A percentile compares a stretch with the other conserved stretches of the same genome.
Evolutionary conservation across 495 filamentous ascomycete genomes (phyloP).

Genomic region (Tuber microsphaerosporum): DNA sequence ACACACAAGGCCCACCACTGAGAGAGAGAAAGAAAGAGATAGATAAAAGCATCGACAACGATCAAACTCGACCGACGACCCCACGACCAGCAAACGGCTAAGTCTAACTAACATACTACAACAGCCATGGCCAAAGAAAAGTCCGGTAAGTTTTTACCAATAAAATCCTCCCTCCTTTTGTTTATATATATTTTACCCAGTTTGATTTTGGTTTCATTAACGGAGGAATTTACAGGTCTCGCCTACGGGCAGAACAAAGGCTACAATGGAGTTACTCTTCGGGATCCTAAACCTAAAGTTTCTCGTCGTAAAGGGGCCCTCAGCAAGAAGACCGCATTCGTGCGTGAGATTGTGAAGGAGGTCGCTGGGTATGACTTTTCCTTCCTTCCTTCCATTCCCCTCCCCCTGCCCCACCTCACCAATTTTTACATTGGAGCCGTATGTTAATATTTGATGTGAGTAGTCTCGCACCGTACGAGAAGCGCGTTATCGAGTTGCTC

Average conservation of each 20-base stretch:
- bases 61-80: neutral
- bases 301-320: conserved; percentile 84
- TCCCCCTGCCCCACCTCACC: neutral
- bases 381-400: neutral
- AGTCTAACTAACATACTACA: conserved; percentile 29
- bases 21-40: neutral
- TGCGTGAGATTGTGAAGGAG: conserved; percentile 90
- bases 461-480: conserved; percentile 89
- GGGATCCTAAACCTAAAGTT: conserved; percentile 75
- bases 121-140: conserved; percentile 18
- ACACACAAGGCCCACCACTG: neutral
- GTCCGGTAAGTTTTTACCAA: conserved; percentile 21
- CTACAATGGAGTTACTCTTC: conserved; percentile 79
- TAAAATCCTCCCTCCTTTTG: neutral
- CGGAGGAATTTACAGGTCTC: conserved; percentile 50
- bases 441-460: conserved; percentile 6
- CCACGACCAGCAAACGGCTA: neutral
- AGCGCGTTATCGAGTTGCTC: conserved; percentile 95
- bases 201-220: conserved; percentile 13
- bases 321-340: conserved; percentile 88
- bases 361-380: conserved; percentile 64
- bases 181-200: too few species aligned
- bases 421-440: conserved; percentile 6
- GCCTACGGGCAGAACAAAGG: conserved; percentile 79
- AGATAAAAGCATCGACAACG: neutral